Percentiles rank a stretch among this genome's conserved stretches.
Evolutionary conservation across 257 asterid genomes (phyloP).

Genomic region (Ocimum tenuiflorum): DNA sequence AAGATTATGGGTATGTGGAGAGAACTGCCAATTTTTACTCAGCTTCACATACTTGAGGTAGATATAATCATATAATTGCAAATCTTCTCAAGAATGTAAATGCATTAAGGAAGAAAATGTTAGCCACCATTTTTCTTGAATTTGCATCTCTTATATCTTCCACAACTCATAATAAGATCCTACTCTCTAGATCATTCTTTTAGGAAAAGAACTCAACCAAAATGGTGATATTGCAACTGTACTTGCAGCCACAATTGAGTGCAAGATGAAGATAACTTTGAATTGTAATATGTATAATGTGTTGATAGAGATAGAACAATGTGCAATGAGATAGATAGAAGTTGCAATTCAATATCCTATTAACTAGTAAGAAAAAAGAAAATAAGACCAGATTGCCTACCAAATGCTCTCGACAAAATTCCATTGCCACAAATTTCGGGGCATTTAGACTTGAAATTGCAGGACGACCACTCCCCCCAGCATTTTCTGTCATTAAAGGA

Average conservation of each 20-base stretch:
- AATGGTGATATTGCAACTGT: background rate
- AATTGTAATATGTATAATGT: background rate
- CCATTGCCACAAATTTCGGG: slow-evolving; percentile 75
- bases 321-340: background rate
- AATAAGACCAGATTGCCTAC: slow-evolving; percentile 29
- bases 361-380: background rate
- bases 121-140: too few relatives aligned
- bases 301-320: background rate
- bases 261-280: background rate
- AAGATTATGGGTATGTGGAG: too few relatives aligned
- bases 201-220: too few relatives aligned
- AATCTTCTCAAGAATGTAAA: too few relatives aligned
- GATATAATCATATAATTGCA: too few relatives aligned
- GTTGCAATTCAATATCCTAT: slow-evolving; percentile 2
- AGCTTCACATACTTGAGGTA: too few relatives aligned
- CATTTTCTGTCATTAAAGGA: slow-evolving; percentile 62
- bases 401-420: slow-evolving; percentile 89
- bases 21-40: too few relatives aligned
- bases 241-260: background rate
- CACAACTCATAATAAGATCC: too few relatives aligned
- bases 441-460: slow-evolving; percentile 75
- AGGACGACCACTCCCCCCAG: slow-evolving; percentile 57
- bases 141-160: too few relatives aligned
- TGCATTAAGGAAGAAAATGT: too few relatives aligned
- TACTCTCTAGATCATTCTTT: too few relatives aligned